phyloP scores from a whole-genome alignment of 495 filamentous ascomycete species.

The Penicillium paradoxum region DNA sequence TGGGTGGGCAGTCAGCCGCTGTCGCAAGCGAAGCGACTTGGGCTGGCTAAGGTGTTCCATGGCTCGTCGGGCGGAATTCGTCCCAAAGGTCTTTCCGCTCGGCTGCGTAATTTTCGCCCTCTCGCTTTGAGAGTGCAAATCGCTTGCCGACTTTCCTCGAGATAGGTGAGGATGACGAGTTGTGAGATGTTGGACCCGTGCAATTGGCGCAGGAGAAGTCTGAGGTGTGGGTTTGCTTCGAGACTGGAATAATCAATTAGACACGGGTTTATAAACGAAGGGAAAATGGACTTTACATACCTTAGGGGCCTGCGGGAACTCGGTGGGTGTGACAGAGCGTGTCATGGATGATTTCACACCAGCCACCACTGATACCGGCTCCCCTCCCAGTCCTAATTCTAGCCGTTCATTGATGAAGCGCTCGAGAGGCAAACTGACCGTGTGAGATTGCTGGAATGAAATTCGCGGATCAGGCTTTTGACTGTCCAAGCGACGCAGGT shows the following conservation, averaged over 20 bases:
- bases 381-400: conserved; percentile 24
- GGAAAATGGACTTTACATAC: neutral
- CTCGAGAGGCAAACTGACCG: conserved; percentile 40
- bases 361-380: conserved; percentile 9
- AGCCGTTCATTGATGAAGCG: conserved; percentile 45
- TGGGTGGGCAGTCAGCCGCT: conserved; percentile 33
- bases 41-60: conserved; percentile 21
- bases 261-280: neutral
- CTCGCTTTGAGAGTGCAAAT: conserved; percentile 10
- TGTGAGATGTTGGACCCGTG: conserved; percentile 11
- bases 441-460: conserved; percentile 26
- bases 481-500: conserved; percentile 27
- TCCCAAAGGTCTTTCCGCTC: conserved; percentile 11
- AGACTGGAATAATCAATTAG: neutral
- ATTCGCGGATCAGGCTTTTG: conserved; percentile 22
- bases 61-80: conserved; percentile 13
- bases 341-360: conserved; percentile 1
- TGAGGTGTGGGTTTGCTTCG: conserved; percentile 2
- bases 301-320: conserved; percentile 3
- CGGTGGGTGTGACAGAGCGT: conserved; percentile 3
- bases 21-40: conserved; percentile 25
- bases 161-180: conserved; percentile 17
- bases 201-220: conserved; percentile 8
- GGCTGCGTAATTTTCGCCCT: conserved; percentile 12
- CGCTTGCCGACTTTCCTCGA: conserved; percentile 20